Percentiles rank a stretch among this genome's conserved stretches.
phyloP scores from a whole-genome alignment of 371 early-diverging fungal species.

The Racocetra persica region DNA sequence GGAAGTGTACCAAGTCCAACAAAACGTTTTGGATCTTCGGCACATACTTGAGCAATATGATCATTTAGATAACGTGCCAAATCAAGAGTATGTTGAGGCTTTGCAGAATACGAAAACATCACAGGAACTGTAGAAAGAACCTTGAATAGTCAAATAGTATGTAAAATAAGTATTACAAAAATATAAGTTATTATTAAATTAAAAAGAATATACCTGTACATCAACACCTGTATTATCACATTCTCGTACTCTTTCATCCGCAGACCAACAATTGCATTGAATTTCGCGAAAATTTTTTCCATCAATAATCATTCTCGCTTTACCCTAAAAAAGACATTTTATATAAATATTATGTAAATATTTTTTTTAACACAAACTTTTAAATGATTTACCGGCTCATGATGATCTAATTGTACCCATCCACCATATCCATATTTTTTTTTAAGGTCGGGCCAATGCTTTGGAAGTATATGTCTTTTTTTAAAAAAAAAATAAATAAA shows the following conservation, averaged over 20 bases:
- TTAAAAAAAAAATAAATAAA: not conserved
- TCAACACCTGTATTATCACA: conserved; percentile 61
- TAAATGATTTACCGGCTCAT: conserved; percentile 50
- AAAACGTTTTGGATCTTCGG: conserved; percentile 69
- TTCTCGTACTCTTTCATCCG: conserved; percentile 64
- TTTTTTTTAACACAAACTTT: not conserved
- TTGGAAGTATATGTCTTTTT: conserved; percentile 71
- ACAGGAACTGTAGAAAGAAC: conserved; percentile 76
- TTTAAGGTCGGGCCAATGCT: conserved; percentile 66
- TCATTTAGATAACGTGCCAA: conserved; percentile 69
- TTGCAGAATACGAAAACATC: conserved; percentile 74
- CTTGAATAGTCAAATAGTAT: conserved; percentile 44
- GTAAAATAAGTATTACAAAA: not conserved
- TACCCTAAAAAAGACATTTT: conserved; percentile 50
- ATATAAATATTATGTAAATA: not conserved
- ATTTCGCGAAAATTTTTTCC: conserved; percentile 74
- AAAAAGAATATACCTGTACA: conserved; percentile 58
- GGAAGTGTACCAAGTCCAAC: conserved; percentile 76
- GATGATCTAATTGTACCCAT: conserved; percentile 60
- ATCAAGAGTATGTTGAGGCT: conserved; percentile 63
- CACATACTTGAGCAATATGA: conserved; percentile 72
- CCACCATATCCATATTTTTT: conserved; percentile 71
- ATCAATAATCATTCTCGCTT: conserved; percentile 72
- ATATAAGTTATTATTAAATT: not conserved
- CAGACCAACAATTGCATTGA: conserved; percentile 76